Percentiles rank a stretch among this genome's conserved stretches.
Conservation (phyloP, 805 yeast species). For the Candida oleophila region DNA sequence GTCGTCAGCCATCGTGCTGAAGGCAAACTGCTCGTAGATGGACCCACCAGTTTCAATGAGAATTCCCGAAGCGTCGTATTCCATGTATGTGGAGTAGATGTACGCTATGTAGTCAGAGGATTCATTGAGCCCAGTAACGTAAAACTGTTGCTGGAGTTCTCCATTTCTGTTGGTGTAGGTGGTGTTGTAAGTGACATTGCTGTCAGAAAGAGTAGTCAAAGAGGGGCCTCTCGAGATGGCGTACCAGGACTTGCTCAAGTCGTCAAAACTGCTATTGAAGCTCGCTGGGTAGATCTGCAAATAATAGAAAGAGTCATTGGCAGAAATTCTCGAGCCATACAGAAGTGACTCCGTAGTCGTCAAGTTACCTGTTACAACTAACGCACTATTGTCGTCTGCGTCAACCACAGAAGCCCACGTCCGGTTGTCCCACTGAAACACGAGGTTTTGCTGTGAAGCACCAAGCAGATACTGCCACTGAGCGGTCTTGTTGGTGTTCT, state of each 20-base stretch:
- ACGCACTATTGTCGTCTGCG: slow-evolving; percentile 65
- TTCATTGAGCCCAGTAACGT: slow-evolving; percentile 56
- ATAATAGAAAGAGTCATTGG: slow-evolving; percentile 28
- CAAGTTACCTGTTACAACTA: slow-evolving; percentile 61
- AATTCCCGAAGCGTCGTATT: neutral
- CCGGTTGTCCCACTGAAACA: slow-evolving; percentile 67
- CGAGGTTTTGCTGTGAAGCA: slow-evolving; percentile 58
- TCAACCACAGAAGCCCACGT: slow-evolving; percentile 61
- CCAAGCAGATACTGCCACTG: slow-evolving; percentile 70
- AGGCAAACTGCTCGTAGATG: slow-evolving; percentile 53
- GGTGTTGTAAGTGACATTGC: slow-evolving; percentile 19
- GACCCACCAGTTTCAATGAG: slow-evolving; percentile 54
- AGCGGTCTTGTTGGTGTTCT: slow-evolving; percentile 32
- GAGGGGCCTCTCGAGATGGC: slow-evolving; percentile 61
- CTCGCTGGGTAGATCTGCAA: slow-evolving; percentile 50
- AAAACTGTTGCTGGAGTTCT: slow-evolving; percentile 59
- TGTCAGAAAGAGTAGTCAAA: slow-evolving; percentile 15
- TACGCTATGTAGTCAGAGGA: slow-evolving; percentile 66
- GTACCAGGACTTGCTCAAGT: slow-evolving; percentile 62
- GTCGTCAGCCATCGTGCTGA: slow-evolving; percentile 51
- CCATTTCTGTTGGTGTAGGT: slow-evolving; percentile 46
- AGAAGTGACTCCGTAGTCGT: slow-evolving; percentile 10
- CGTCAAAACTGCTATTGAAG: slow-evolving; percentile 30
- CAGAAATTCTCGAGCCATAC: slow-evolving; percentile 8
- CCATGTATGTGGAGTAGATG: slow-evolving; percentile 48